These are phyloP conservation scores for Dictyostelium intermedium DNA, from an alignment of 78 protist species.

Conservation along the genomic window DNA sequence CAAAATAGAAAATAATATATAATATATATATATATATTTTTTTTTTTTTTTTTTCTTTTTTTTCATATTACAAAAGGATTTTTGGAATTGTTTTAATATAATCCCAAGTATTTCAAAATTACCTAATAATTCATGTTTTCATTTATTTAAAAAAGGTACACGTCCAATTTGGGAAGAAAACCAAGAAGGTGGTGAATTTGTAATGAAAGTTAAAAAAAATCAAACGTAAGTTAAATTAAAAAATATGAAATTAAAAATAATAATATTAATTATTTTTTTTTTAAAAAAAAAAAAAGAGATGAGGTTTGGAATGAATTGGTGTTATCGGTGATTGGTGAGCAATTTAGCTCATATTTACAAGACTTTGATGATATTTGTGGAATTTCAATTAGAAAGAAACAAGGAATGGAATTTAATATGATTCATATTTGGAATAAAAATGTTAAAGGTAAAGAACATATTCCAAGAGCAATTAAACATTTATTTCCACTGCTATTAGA, in stretches of 20 bases:
- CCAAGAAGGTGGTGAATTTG: conserved; percentile 58
- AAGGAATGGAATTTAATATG: conserved; percentile 62
- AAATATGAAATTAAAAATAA: background rate
- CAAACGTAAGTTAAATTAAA: conserved; percentile 17
- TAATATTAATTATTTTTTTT: background rate
- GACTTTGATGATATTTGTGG: conserved; percentile 79
- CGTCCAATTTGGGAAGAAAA: conserved; percentile 78
- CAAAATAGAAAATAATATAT: background rate
- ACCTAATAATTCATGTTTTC: conserved; percentile 67
- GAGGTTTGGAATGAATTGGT: conserved; percentile 80
- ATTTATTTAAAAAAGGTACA: conserved; percentile 55
- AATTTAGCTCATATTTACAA: conserved; percentile 40
- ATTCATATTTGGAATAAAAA: conserved; percentile 70
- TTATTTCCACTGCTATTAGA: conserved; percentile 39
- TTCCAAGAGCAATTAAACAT: conserved; percentile 44
- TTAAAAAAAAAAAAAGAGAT: background rate
- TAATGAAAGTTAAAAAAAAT: conserved; percentile 50
- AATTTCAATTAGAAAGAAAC: conserved; percentile 66
- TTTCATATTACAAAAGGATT: background rate
- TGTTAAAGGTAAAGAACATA: background rate
- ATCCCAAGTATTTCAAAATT: conserved; percentile 34
- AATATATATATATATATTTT: background rate
- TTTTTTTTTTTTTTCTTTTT: background rate
- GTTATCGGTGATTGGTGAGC: conserved; percentile 67
- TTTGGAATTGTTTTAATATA: conserved; percentile 47